These are phyloP conservation scores for Immersiporthe knoxdaviesiana DNA, from an alignment of 2,329 filamentous ascomycete genomes.

Conservation along the genomic window DNA sequence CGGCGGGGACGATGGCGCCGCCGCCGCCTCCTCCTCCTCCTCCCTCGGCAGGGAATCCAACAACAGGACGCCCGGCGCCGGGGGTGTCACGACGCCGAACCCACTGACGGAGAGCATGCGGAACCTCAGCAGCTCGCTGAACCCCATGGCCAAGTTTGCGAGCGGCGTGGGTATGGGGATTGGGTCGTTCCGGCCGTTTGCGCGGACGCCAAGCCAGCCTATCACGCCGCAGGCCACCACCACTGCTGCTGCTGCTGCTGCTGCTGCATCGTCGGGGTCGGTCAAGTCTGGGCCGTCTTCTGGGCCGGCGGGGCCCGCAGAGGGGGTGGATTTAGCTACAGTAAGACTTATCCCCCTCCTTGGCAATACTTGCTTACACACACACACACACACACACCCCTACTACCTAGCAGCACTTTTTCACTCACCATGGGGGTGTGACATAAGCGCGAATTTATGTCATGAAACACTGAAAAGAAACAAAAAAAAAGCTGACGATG, in stretches of 20 bases:
- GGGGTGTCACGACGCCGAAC: slow-evolving; percentile 55
- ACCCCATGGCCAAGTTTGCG: slow-evolving; percentile 79
- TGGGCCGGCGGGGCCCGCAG: slow-evolving; percentile 32
- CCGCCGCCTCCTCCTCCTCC: no score
- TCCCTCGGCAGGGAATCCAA: slow-evolving; percentile 34
- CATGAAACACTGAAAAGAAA: background rate
- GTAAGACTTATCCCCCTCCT: slow-evolving; percentile 45
- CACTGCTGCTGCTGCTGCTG: no score
- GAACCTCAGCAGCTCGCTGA: slow-evolving; percentile 77
- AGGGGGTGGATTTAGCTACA: slow-evolving; percentile 60
- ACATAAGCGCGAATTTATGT: slow-evolving; percentile 1
- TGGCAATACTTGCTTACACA: background rate
- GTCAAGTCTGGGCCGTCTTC: slow-evolving; percentile 41
- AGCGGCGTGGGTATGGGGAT: slow-evolving; percentile 54
- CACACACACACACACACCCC: background rate
- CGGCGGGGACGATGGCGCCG: slow-evolving; percentile 40
- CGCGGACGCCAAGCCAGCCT: slow-evolving; percentile 55
- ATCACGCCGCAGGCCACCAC: slow-evolving; percentile 41
- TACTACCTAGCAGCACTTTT: background rate
- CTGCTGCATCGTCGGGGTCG: slow-evolving; percentile 37
- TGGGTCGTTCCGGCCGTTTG: slow-evolving; percentile 75
- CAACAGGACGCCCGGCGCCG: slow-evolving; percentile 37
- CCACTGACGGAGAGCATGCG: slow-evolving; percentile 75
- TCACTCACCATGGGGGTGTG: background rate
- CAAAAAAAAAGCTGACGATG: background rate